Base-by-base conservation (phyloP, 2,329 filamentous ascomycete genomes). In the Fusarium tuaranense region DNA sequence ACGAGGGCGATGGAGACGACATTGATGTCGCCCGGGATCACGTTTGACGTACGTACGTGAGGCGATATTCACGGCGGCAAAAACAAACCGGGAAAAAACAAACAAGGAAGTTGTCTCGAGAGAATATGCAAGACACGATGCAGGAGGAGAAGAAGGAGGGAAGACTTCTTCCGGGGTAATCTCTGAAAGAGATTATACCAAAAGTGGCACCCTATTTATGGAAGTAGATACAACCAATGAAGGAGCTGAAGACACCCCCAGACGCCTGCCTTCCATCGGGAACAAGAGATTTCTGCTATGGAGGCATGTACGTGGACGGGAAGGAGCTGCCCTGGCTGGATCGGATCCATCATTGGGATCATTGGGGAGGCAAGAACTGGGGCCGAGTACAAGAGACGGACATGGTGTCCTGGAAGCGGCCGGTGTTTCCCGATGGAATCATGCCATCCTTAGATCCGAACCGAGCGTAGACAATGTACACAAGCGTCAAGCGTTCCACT, bases 371-470 rank as follows among this genome's bases (percentile, higher is more conserved):
- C 44, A 46, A 46, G 41, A 46, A 46, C 41, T 71, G 59, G 27
- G 46, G 59, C 59, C 53, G 72, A 71, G 71, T 66, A 63, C 41
- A 46, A 38, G 48, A 65, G 41, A 59, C 55, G 64, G 66, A 75
- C 63, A 68, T 44, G 57, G 58, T 30, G n/a, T 30, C 60, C 55
- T 39, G 30, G 63, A 51, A 58, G 63, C 22, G 70, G 70, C 76
- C 78, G 77, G 71, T 75, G 68, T 75, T 72, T 79, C 70, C 77
- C 75, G 77, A 79, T 65, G 53, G 65, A 76, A 79, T 79, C 78
- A 78, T 75, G 77, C 69, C 77, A 79, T 79, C 59, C 62, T 70
- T 68, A 38, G 70, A 78, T 74, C 66, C 63, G 75, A 72, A 62
- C 72, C 69, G 67, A 66, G 67, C 57, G 27, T 36, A 20, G 22